Evolutionary conservation across 2,329 filamentous ascomycete genomes (phyloP), one percentile per base, ranked within the genome.

Genomic region (Colletotrichum sojae): DNA sequence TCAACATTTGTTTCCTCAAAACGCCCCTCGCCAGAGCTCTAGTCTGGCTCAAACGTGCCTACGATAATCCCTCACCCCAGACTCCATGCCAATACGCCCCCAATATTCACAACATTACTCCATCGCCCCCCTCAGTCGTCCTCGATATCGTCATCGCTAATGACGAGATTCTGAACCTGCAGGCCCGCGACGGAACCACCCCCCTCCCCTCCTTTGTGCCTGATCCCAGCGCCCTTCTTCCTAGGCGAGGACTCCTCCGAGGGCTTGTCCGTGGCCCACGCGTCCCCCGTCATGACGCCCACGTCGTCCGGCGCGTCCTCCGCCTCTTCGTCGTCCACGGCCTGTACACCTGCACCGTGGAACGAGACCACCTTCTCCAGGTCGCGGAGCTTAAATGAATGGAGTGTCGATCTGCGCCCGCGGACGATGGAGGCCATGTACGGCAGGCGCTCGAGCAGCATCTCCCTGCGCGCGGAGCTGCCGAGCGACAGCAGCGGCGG

Each of bases 141-240:
- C 78, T 94, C 92, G 76, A 96, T 95, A 82, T 96, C 93, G 80
- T 96, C 93, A 75, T 96, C 93, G 73, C 91, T 94, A 48, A 95
- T 81, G 52, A 94, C 88, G 72, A 95, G 80, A 74, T 91, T 92
- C 77, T 90, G 89, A 70, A 90, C 86, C 49, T 85, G 82, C 71
- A 86, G 76, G 31, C 83, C 80, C 2, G 80, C 80, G 52, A 82
- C 76, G 10, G 76, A 78, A 3, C 78, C 73, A 71, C 76, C 72
- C 67, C 76, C 72, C 67, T 76, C 72, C 31, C 31, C 31, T 66
- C 73, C 58, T 73, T 75, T 73, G 59, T 79, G 70, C 71, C 79
- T 77, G 71, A 84, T 81, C 2, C 80, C 78, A 16, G 79, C 71
- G 27, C 73, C 78, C 75, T 80, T 85, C 78, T 88, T 89, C 49